Evolutionary conservation across 305 asterid species (phyloP), one percentile per base, ranked within the genome.

Genomic region (Ajuga reptans): DNA sequence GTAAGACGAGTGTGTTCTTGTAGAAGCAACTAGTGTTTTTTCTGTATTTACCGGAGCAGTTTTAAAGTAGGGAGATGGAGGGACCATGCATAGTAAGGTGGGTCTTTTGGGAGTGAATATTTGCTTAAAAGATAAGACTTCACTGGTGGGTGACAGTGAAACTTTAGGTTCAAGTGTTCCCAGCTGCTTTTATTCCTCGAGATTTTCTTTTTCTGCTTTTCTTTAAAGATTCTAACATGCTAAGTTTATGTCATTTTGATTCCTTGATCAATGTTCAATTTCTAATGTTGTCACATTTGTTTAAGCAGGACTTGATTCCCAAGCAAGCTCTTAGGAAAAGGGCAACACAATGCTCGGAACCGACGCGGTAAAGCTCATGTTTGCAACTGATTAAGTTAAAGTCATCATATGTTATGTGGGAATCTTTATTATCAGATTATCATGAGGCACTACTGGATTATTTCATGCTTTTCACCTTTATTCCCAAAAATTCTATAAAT

Each of bases 71-170:
- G 59, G 74, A 66, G 58, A 67, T 77, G 81, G 83, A 64, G 77
- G 77, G 84, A 66, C 74, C 76, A 60, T 55, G 42, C 24, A 9
- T 71, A 79, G 55, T 70, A 77, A 75, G 89, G 84, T 83, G 83
- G 86, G 81, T 64, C 56, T 69, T 42, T 49, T 74, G 81, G 84
- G 82, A 77, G 80, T 80, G 84, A 77, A 79, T 81, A 75, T 82
- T 91, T 87, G 91, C 98, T 92, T 92, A 75, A 79, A 89, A 92
- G 98, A 89, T 63, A 89, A 89, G 98, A 80, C 49, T 82, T 64
- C 78, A 61, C 66, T 61, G 86, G 92, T 88, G 80, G 87, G 84
- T 80, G 84, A 80, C 79, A 59, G 83, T 81, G 90, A 89, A 79
- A 69, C 94, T 88, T 91, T 74, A 79, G 70, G 73, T 82, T 81